Conservation (phyloP, 257 asterid species). For the Leonotis leonurus region DNA sequence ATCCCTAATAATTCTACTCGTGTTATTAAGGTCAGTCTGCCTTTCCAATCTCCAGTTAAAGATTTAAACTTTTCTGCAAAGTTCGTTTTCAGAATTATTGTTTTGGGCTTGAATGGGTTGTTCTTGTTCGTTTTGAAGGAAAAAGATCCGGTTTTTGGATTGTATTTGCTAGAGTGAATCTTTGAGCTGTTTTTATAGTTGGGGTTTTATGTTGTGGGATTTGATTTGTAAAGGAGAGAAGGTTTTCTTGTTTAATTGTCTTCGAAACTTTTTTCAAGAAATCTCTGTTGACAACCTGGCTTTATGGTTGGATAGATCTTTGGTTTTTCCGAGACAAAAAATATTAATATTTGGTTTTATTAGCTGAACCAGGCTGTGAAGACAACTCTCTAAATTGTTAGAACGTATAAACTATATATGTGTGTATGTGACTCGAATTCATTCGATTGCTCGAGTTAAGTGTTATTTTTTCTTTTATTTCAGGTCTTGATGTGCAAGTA, state of each 20-base stretch:
- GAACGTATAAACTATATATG: neutral
- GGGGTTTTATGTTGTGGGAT: constrained; percentile 28
- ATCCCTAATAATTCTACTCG: neutral
- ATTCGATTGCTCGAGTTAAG: constrained; percentile 7
- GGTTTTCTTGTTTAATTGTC: constrained; percentile 12
- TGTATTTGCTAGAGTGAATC: too few relatives aligned
- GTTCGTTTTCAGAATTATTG: neutral
- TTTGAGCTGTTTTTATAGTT: constrained; percentile 14
- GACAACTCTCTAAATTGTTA: constrained; percentile 10
- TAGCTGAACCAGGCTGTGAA: constrained; percentile 16
- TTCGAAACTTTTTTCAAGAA: neutral
- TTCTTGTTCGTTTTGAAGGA: neutral
- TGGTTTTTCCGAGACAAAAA: constrained; percentile 17
- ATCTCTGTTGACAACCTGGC: constrained; percentile 24
- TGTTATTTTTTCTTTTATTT: constrained; percentile 4
- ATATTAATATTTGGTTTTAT: constrained; percentile 2
- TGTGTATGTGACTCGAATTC: neutral
- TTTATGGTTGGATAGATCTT: constrained; percentile 16
- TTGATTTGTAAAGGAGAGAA: constrained; percentile 13
- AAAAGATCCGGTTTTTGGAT: neutral
- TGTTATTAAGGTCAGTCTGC: constrained; percentile 21
- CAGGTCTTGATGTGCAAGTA: constrained; percentile 51
- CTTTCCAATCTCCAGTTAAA: neutral
- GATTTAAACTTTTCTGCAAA: neutral
- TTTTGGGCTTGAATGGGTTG: neutral